Evolutionary conservation across 108 stramenopile genomes (phyloP), one percentile per base, ranked within the genome.

Genomic region (Phaeodactylum tricornutum): DNA sequence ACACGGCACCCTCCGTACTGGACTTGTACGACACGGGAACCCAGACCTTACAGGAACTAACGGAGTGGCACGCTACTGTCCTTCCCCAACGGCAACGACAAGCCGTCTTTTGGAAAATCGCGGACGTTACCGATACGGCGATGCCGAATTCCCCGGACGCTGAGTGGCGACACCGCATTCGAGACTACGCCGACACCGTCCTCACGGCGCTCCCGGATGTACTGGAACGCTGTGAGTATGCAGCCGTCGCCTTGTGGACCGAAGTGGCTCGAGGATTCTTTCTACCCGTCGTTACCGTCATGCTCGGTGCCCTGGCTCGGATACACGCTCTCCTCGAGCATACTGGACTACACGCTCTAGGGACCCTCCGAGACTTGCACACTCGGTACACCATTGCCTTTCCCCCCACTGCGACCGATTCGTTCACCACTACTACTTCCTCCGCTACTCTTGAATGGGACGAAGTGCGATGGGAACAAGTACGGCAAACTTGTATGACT

Each of bases 221-320:
- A n/a, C n/a, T n/a, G n/a, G n/a, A n/a, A n/a, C n/a, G 76, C 35
- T 77, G 82, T 7, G 28, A 69, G 1, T 70, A 80, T 62, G 75
- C 85, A 4, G 54, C 75, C 47, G 37, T 32, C 24, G 43, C 76
- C 19, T 49, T 83, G 9, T 37, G 75, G 27, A 55, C 42, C 23
- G 85, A 87, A 53, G 47, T 81, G 12, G 64, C 64, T 24, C 46
- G 85, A 36, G 81, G 81, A 4, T 80, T 72, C 59, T 87, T 87
- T 62, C 53, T 82, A n/a, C 81, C 85, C 19, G 69, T 83, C 44
- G 61, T 62, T 26, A 78, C 79, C 4, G 76, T 81, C 0, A 76
- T 74, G 2, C 25, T 83, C 40, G 60, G 56, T 17, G 57, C 69
- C 0, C 17, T 71, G 28, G 65, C 65, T 4, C 47, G 75, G 3